Evolutionary conservation across 495 filamentous ascomycete species (phyloP), one percentile per base, ranked within the genome.

Genomic region (Recurvomyces mirabilis): DNA sequence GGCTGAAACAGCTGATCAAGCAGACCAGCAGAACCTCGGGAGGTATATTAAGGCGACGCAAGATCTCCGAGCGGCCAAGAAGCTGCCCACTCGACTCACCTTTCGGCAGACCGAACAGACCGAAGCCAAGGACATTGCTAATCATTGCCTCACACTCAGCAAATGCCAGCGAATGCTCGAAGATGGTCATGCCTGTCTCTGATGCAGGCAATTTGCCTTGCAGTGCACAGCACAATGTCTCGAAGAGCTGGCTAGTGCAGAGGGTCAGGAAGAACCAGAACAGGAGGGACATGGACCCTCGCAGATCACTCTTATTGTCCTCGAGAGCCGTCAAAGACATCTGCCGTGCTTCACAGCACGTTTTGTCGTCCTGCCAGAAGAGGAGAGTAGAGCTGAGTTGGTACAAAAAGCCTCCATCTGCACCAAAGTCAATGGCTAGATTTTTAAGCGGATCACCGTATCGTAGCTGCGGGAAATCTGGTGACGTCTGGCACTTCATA

Each of bases 121-220:
- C 74, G 51, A 83, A 75, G 2, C 81, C 83, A 2, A 93, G 71
- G 4, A 81, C 78, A 43, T 74, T 79, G 54, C 79, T 75, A 30
- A 93, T 75, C 49, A 85, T 79, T 10, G 84, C 81, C 58, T 98
- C 93, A 3, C 91, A 87, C 60, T 98, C 93, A 1, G 91, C 86
- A 62, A 96, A 98, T 0, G 91, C 91, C 12, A 98, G 67, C 0
- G 91, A 96, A 57, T 94, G 87, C 53, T 98, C 91, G 57, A 98
- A 91, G 15, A 96, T 73, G 0, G 88, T 94, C 84, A 96, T 95
- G 5, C 88, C 87, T 0, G 87, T 91, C 64, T 96, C 91, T 0
- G 86, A 79, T 46, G 79, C 74, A 5, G 81, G 70, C 3, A 71
- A 69, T 10, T 82, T 74, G n/a, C 88, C 87, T 51, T 93, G 87